phyloP scores from a whole-genome alignment of 1,139 yeast species.

The Candida sp. region DNA sequence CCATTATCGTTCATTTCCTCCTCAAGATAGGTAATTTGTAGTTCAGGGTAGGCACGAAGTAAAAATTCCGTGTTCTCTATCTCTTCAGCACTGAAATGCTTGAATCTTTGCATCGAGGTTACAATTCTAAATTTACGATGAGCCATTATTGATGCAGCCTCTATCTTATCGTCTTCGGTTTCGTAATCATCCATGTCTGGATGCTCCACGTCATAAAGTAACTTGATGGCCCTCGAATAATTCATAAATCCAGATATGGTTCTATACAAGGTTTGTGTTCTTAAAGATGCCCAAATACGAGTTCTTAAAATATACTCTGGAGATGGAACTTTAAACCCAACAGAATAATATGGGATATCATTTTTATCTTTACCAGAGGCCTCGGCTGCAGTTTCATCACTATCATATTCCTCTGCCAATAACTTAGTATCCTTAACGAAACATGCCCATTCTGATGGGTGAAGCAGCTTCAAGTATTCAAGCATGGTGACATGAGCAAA shows the following conservation, averaged over 20 bases:
- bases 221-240: slow-evolving; percentile 49
- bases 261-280: slow-evolving; percentile 53
- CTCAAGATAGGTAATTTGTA: slow-evolving; percentile 42
- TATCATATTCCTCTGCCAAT: slow-evolving; percentile 43
- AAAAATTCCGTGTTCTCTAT: slow-evolving; percentile 32
- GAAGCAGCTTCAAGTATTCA: slow-evolving; percentile 49
- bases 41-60: slow-evolving; percentile 42
- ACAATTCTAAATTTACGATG: slow-evolving; percentile 46
- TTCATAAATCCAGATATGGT: slow-evolving; percentile 59
- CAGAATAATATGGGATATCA: slow-evolving; percentile 44
- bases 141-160: slow-evolving; percentile 37
- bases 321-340: slow-evolving; percentile 52
- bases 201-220: slow-evolving; percentile 44
- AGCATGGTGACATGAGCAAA: slow-evolving; percentile 48
- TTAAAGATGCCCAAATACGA: slow-evolving; percentile 55
- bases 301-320: slow-evolving; percentile 53
- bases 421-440: slow-evolving; percentile 49
- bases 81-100: slow-evolving; percentile 32
- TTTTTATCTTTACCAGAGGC: slow-evolving; percentile 17
- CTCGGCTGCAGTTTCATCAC: slow-evolving; percentile 23
- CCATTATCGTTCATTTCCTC: slow-evolving; percentile 28
- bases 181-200: slow-evolving; percentile 15
- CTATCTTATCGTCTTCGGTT: slow-evolving; percentile 26
- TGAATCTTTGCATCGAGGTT: slow-evolving; percentile 42
- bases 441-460: slow-evolving; percentile 49